A percentile compares a stretch with the other conserved stretches of the same genome.
These are phyloP conservation scores for Blastocystis hominis DNA, from an alignment of 352 stramenopile genomes.

Conservation along the genomic window DNA sequence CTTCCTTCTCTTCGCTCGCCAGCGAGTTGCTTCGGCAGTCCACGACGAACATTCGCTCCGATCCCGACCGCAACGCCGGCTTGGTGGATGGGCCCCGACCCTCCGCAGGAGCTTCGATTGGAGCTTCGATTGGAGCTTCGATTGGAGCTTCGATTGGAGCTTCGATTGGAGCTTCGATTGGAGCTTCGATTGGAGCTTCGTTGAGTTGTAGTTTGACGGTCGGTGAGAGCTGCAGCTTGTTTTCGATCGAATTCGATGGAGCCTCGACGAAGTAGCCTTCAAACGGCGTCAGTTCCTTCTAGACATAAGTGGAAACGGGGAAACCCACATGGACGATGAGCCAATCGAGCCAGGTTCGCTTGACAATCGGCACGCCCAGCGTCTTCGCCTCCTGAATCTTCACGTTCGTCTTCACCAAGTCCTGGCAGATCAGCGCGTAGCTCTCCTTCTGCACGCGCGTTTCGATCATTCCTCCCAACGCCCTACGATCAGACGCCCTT, in stretches of 20 bases:
- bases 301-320: background rate
- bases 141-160: too few species aligned
- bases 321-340: slow-evolving; percentile 14
- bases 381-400: background rate
- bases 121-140: too few species aligned
- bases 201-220: background rate
- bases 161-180: background rate
- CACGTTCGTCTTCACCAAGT: background rate
- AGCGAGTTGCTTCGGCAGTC: background rate
- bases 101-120: too few species aligned
- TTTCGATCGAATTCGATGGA: background rate
- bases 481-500: background rate
- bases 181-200: background rate
- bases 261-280: background rate
- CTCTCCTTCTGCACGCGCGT: background rate
- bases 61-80: background rate
- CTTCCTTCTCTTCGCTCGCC: background rate
- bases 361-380: background rate
- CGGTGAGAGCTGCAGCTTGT: background rate
- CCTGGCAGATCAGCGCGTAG: slow-evolving; percentile 45
- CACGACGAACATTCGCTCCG: background rate
- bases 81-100: background rate
- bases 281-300: background rate
- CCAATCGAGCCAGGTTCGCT: slow-evolving; percentile 21
- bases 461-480: slow-evolving; percentile 6